phyloP scores from a whole-genome alignment of 2,329 filamentous ascomycete species.

The Chaetomiaceae sp. region DNA sequence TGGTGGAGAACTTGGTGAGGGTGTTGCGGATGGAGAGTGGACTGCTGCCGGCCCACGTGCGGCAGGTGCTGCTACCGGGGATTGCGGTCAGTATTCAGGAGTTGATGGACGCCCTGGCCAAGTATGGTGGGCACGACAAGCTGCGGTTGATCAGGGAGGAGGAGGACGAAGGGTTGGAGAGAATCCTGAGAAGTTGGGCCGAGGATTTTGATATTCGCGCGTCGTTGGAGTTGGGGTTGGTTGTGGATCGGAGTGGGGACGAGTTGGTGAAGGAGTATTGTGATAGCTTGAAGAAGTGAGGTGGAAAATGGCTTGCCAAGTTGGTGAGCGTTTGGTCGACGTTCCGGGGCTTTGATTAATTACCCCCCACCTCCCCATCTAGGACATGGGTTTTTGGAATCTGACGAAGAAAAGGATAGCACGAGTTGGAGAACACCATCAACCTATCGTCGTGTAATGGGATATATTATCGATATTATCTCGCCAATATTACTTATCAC shows the following conservation, averaged over 20 bases:
- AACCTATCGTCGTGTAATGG: too few relatives aligned
- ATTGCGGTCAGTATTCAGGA: conserved; percentile 55
- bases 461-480: too few relatives aligned
- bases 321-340: too few relatives aligned
- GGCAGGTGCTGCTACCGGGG: conserved; percentile 56
- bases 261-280: conserved; percentile 53
- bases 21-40: conserved; percentile 38
- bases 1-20: conserved; percentile 51
- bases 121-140: conserved; percentile 52
- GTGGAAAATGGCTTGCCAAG: background rate
- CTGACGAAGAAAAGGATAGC: too few relatives aligned
- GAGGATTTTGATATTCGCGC: conserved; percentile 51
- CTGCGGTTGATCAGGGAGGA: conserved; percentile 51
- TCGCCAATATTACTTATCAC: too few relatives aligned
- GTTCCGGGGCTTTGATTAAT: too few relatives aligned
- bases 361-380: too few relatives aligned
- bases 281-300: conserved; percentile 32
- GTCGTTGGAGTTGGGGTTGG: conserved; percentile 48
- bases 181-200: conserved; percentile 58
- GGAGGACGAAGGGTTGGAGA: conserved; percentile 49
- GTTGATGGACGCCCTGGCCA: conserved; percentile 54
- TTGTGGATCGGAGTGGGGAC: conserved; percentile 49
- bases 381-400: too few relatives aligned
- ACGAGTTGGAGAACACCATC: too few relatives aligned
- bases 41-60: conserved; percentile 42